These are phyloP conservation scores for Dothidotthia symphoricarpi DNA, from an alignment of 2,329 filamentous ascomycete genomes.

Conservation along the genomic window DNA sequence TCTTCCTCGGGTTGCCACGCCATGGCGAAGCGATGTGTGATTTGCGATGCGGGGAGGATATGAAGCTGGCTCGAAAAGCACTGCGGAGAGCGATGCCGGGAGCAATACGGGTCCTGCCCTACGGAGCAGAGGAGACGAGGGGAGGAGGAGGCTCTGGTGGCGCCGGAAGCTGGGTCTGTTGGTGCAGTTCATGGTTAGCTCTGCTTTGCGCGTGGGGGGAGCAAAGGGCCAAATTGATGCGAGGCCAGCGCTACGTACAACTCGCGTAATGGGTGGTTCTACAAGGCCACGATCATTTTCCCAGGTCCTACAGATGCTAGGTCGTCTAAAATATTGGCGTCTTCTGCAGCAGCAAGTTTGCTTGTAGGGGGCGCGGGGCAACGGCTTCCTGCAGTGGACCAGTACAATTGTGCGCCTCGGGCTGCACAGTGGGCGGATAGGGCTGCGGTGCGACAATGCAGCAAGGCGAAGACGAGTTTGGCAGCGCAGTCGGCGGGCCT, in stretches of 20 bases:
- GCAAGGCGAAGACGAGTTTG: constrained; percentile 8
- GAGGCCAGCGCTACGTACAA: constrained; percentile 31
- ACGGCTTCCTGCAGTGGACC: constrained; percentile 23
- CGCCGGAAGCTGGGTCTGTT: constrained; percentile 31
- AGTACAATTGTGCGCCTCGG: constrained; percentile 18
- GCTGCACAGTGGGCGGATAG: constrained; percentile 19
- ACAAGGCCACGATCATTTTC: constrained; percentile 37
- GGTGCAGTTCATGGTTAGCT: constrained; percentile 35
- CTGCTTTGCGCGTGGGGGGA: constrained; percentile 18
- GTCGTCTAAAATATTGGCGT: constrained; percentile 20
- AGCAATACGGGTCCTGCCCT: constrained; percentile 7
- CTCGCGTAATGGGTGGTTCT: constrained; percentile 31
- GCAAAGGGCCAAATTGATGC: constrained; percentile 20
- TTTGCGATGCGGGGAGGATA: constrained; percentile 14
- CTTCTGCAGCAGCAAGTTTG: constrained; percentile 32
- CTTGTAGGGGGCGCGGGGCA: constrained; percentile 33
- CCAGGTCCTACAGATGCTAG: constrained; percentile 14
- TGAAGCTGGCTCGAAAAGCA: constrained; percentile 8
- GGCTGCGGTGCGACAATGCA: constrained; percentile 28
- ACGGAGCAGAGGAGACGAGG: constrained; percentile 10
- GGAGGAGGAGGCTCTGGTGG: constrained; percentile 20
- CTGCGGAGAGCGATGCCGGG: constrained; percentile 2
- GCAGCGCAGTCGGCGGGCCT: constrained; percentile 11
- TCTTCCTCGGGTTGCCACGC: constrained; percentile 89
- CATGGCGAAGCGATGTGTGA: constrained; percentile 54